Percentiles rank a stretch among this genome's conserved stretches.
Evolutionary conservation across 345 rosid species (phyloP).

Genomic region (Gossypium arboreum): DNA sequence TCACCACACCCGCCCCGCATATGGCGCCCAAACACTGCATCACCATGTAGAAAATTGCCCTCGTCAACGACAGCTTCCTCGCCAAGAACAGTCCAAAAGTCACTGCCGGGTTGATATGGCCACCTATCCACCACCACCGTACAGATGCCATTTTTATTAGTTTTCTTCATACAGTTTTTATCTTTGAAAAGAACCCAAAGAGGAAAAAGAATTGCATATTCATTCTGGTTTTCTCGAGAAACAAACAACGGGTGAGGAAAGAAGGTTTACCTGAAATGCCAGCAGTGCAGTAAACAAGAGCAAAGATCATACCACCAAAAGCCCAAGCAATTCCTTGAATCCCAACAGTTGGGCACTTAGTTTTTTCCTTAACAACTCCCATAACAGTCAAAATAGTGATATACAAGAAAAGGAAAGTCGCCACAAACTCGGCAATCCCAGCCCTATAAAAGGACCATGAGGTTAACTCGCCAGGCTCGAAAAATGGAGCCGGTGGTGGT

Average conservation of each 20-base stretch:
- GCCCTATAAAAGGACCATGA: conserved; percentile 57
- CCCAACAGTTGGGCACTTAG: conserved; percentile 45
- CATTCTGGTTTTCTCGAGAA: not conserved
- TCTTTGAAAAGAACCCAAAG: too few relatives aligned
- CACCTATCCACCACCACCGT: conserved; percentile 23
- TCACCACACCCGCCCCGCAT: conserved; percentile 53
- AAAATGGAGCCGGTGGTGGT: conserved; percentile 46
- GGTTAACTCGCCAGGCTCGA: conserved; percentile 31
- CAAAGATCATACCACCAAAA: conserved; percentile 65
- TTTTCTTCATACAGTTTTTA: not conserved
- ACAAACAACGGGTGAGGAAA: not conserved
- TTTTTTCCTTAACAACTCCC: conserved; percentile 32
- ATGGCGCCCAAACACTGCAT: conserved; percentile 56
- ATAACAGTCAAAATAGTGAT: conserved; percentile 46
- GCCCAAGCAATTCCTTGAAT: conserved; percentile 67
- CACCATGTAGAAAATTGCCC: conserved; percentile 47
- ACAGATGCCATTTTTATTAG: not conserved
- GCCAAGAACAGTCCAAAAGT: conserved; percentile 47
- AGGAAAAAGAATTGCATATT: too few relatives aligned
- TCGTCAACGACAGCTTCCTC: conserved; percentile 45
- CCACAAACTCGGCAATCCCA: conserved; percentile 53
- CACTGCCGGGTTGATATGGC: conserved; percentile 50
- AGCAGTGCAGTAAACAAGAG: conserved; percentile 55
- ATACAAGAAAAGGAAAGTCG: conserved; percentile 48
- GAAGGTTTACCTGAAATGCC: conserved; percentile 43